Evolutionary conservation across 371 early-diverging fungal genomes (phyloP), one percentile per base, ranked within the genome.

Genomic region (Chytridium lagenaria): DNA sequence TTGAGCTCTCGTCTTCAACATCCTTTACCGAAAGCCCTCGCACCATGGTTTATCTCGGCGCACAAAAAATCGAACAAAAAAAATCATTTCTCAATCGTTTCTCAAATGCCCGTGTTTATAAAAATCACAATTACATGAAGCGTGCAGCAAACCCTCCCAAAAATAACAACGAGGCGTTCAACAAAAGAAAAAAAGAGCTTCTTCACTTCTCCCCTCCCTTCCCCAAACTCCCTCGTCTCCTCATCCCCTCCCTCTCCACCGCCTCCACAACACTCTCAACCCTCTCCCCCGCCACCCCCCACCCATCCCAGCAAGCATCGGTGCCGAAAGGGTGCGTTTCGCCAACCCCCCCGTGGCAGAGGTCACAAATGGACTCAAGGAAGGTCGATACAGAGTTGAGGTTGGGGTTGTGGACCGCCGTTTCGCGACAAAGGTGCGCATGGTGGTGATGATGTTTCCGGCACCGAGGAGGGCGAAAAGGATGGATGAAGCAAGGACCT

Each of bases 401-500:
- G 31, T 2, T n/a, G n/a, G n/a, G 30, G 30, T 61, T 28, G 61
- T 10, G 2, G 5, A 16, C 23, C 61, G 36, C 7, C 61, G 61
- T 26, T 61, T 61, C 7, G 61, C 3, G 36, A 70, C 12, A 19
- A 75, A 69, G 19, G 80, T 75, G 72, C 70, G 40, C 1, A 76
- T 19, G 12, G 82, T 82, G 30, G 80, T 64, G n/a, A 78, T n/a
- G 74, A 75, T 71, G 68, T 82, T 82, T 10, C 82, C 82, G 52
- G 66, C 33, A 30, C 76, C 80, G 10, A 82, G 73, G 19, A 78
- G 57, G 22, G 33, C 67, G 38, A 82, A 80, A 63, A 82, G 69
- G 30, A 55, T 28, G 7, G 67, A 67, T 2, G 74, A 69, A 16
- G 68, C 82, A 16, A 75, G 36, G 23, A 71, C 71, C 78, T 82